Base-by-base conservation (phyloP, 2,329 filamentous ascomycete genomes). In the Colletotrichum sp. region DNA sequence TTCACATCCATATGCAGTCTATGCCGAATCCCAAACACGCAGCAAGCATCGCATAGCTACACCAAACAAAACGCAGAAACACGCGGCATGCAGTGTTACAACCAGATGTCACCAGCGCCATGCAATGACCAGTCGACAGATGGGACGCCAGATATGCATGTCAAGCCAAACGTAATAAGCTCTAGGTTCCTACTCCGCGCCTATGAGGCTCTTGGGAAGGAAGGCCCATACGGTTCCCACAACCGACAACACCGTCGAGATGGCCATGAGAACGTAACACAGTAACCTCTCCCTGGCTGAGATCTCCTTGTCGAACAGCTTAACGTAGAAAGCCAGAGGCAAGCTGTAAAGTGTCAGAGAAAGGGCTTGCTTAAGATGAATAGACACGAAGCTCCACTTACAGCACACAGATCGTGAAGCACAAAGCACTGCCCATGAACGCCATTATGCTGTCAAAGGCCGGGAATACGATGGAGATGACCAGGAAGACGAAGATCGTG, bases 371-470 rank as follows among this genome's bases (percentile, higher is more conserved):
- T n/a, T 15, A 16, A 30, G 52, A 12, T 30, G 32, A 32, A 28
- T 76, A 60, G 32, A 49, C 21, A 7, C 15, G 60, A 26, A 32
- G 63, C 7, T 32, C 49, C 18, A 85, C 88, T 82, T 81, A 88
- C 84, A 98, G 96, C 79, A 99, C 93, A 85, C 96, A 99, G 79
- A 99, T 98, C 21, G 95, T 95, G 80, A 98, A 98, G 86, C 96
- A 98, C 18, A 98, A 90, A 5, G 96, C 94, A 52, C 94, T 95
- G 15, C 97, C 96, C 86, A 99, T 93, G 77, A 98, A 93, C 6
- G 95, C 94, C 93, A 98, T 98, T 81, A 98, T 96, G 69, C 93
- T 93, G 83, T 98, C 96, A 81, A 98, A 98, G 0, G 92, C 91
- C 1, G 96, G 96, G 81, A 92, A 91, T 3, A 89, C 76, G 64